Evolutionary conservation across 805 yeast genomes (phyloP).

Genomic region (Saccharomyces jurei): DNA sequence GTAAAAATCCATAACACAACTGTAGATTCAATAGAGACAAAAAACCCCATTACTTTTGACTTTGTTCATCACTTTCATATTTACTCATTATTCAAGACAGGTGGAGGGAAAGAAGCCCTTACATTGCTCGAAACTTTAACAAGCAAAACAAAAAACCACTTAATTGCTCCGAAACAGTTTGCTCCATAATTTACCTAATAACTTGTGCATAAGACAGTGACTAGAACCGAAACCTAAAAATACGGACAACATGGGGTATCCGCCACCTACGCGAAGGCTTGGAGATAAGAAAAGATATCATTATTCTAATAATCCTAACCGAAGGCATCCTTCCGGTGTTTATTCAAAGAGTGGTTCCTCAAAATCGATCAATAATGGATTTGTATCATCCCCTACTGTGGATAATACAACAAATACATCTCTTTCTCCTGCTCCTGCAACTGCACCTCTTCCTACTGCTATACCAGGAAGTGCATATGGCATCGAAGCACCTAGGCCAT

Average conservation of each 20-base stretch:
- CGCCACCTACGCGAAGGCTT: conserved; percentile 3
- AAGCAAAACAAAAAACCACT: neutral
- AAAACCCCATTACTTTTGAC: neutral
- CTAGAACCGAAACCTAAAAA: neutral
- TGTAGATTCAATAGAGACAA: neutral
- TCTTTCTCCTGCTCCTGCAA: neutral
- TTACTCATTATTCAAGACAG: neutral
- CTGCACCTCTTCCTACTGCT: neutral
- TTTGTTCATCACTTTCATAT: neutral
- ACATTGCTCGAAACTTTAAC: neutral
- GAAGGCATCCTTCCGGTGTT: conserved; percentile 14
- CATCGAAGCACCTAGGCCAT: conserved; percentile 11
- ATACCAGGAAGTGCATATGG: neutral
- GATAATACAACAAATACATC: neutral
- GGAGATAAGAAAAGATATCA: conserved; percentile 28
- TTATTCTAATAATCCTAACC: conserved; percentile 21
- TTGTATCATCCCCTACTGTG: neutral
- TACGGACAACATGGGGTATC: conserved; percentile 4
- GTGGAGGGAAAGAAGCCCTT: neutral
- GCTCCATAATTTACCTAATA: neutral
- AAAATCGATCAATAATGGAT: neutral
- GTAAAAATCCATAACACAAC: neutral
- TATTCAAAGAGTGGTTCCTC: conserved; percentile 12
- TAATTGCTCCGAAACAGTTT: neutral
- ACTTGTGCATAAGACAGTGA: neutral